These are phyloP conservation scores for Epichloe brachyelytri DNA, from an alignment of 2,329 filamentous ascomycete genomes.

Conservation along the genomic window DNA sequence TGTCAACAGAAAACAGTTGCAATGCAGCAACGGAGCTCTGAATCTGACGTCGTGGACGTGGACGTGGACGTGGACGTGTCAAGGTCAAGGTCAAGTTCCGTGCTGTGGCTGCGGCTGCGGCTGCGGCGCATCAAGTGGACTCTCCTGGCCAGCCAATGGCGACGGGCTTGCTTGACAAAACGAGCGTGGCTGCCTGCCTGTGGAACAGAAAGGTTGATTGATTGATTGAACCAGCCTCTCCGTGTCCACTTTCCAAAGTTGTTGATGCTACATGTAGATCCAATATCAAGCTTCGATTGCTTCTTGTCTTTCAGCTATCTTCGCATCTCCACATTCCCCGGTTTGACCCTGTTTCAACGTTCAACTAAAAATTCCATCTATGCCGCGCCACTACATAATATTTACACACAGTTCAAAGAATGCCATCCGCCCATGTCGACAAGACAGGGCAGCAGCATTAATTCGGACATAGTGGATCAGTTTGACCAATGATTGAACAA, in stretches of 20 bases:
- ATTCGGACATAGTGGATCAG: background rate
- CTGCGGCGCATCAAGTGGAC: background rate
- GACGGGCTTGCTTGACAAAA: background rate
- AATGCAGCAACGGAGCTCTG: background rate
- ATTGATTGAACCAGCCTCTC: too few species aligned
- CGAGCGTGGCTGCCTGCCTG: background rate
- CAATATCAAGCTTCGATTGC: background rate
- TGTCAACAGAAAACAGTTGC: background rate
- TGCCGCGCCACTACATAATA: background rate
- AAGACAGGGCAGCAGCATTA: background rate
- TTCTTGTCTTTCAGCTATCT: background rate
- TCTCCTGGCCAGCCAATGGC: background rate
- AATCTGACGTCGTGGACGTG: background rate
- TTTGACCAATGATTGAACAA: background rate
- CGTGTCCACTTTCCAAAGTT: too few species aligned
- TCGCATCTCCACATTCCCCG: background rate
- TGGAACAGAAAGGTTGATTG: background rate
- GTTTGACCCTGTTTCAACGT: background rate
- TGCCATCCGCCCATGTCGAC: background rate
- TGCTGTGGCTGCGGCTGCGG: background rate
- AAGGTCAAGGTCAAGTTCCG: background rate
- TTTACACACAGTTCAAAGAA: background rate
- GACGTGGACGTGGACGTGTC: background rate
- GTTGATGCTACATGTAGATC: too few species aligned
- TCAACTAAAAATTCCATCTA: background rate